Conservation (phyloP, 768 basidiomycete species). For the Hericium coralloides region DNA sequence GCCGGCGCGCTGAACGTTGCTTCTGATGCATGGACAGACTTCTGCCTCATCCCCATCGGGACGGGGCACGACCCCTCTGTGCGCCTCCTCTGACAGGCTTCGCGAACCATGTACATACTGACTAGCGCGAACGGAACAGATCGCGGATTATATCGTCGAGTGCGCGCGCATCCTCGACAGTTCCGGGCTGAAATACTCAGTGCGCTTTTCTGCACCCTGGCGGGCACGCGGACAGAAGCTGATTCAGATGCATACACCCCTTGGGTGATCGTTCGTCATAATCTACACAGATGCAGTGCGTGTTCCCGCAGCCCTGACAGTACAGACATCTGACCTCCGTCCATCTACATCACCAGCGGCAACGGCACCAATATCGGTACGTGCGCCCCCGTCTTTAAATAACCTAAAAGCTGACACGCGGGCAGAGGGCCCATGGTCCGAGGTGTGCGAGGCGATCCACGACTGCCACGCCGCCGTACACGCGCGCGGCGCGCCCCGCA, state of each 20-base stretch:
- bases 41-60: constrained; percentile 85
- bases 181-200: constrained; percentile 78
- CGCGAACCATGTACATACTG: too few species aligned
- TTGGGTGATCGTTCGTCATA: too few species aligned
- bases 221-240: not conserved
- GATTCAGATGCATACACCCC: constrained; percentile 63
- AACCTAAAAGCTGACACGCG: too few species aligned
- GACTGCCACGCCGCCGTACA: constrained; percentile 88
- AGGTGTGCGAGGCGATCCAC: constrained; percentile 81
- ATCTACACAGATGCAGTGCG: too few species aligned
- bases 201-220: constrained; percentile 21
- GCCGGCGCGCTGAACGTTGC: too few species aligned
- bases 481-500: constrained; percentile 58
- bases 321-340: not conserved
- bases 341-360: constrained; percentile 38
- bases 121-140: constrained; percentile 27
- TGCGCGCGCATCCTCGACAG: constrained; percentile 78
- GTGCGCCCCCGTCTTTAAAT: constrained; percentile 3
- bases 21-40: constrained; percentile 39
- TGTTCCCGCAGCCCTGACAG: too few species aligned
- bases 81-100: not conserved
- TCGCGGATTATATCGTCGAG: constrained; percentile 72
- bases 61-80: constrained; percentile 50
- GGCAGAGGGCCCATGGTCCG: constrained; percentile 74
- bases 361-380: constrained; percentile 87